Percentiles rank a stretch among this genome's conserved stretches.
Evolutionary conservation across 2,329 filamentous ascomycete species (phyloP).

Genomic region (Podosphaera fusca): DNA sequence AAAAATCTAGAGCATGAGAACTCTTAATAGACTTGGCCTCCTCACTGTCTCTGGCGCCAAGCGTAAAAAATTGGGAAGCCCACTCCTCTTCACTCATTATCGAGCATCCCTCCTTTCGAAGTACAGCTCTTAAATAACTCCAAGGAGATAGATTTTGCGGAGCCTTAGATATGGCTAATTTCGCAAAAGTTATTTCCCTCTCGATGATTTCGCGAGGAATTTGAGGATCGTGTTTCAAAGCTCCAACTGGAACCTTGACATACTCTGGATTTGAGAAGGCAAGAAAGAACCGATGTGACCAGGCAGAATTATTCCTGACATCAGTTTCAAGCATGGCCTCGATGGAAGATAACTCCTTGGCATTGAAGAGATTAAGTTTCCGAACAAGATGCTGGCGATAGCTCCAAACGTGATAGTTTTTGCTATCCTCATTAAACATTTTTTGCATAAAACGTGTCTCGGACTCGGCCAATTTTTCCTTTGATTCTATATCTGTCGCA

Average conservation of each 20-base stretch:
- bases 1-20: conserved; percentile 45
- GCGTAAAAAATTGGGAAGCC: conserved; percentile 26
- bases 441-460: conserved; percentile 54
- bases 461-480: conserved; percentile 31
- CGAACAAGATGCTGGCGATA: conserved; percentile 56
- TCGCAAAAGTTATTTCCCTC: conserved; percentile 51
- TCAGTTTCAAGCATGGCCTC: conserved; percentile 55
- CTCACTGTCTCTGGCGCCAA: conserved; percentile 18
- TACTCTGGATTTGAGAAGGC: conserved; percentile 43
- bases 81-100: conserved; percentile 25
- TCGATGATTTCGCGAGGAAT: conserved; percentile 42
- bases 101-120: conserved; percentile 38
- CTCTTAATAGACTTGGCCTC: conserved; percentile 26
- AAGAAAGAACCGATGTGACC: conserved; percentile 93
- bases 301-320: conserved; percentile 87
- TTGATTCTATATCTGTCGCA: conserved; percentile 30
- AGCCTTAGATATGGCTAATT: conserved; percentile 49
- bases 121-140: conserved; percentile 68
- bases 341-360: conserved; percentile 42
- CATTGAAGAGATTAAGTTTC: conserved; percentile 41
- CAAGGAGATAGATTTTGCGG: conserved; percentile 89
- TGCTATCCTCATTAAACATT: conserved; percentile 71
- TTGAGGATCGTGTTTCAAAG: conserved; percentile 28
- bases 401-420: conserved; percentile 98
- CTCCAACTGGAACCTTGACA: conserved; percentile 23